Base-by-base conservation (phyloP, 2,329 filamentous ascomycete species). In the Cladosporium sp. region DNA sequence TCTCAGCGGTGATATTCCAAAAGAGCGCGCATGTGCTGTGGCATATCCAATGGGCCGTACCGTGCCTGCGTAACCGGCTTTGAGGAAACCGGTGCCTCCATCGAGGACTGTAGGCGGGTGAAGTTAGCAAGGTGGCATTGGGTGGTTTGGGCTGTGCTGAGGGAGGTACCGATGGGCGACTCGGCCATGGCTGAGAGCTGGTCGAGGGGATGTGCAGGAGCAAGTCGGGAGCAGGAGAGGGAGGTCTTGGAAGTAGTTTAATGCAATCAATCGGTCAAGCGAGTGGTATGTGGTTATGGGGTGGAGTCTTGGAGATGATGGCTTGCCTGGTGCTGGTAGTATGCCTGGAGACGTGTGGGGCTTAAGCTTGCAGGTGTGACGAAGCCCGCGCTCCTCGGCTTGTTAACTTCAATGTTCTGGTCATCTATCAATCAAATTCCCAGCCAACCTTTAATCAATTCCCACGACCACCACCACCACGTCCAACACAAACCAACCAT, bases 61-160 rank as follows among this genome's bases (percentile, higher is more conserved):
- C 76, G 86, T 91, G 67, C 87, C 93, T 68, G 93, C 93, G 78
- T 97, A 99, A 73, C 93, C 93, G 76, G 96, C 93, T 77, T 99
- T 99, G 73, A 99, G 86, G 81, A 99, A 99, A 74, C 93, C 93
- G 70, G 93, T 99, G 74, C 93, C 93, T 81, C 93, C 93, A 80
- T 99, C 93, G 81, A 99, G 92, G 70, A 99, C 93, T 97, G n/a
- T n/a, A 70, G 50, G 48, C 29, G 43, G 48, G 36, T 45, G n/a
- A 37, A 44, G 53, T 58, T 52, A 59, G 54, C 42, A 57, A 36
- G 45, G 49, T 40, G 44, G 42, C 34, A 43, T 27, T 48, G 48
- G 36, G 43, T 43, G 29, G n/a, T n/a, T 32, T 18, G 17, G 24
- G 43, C 30, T 43, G 40, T 9, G 29, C 27, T 17, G 13, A n/a